Evolutionary conservation across 768 basidiomycete genomes (phyloP), one percentile per base, ranked within the genome.

Genomic region (Phallus indusiatus): DNA sequence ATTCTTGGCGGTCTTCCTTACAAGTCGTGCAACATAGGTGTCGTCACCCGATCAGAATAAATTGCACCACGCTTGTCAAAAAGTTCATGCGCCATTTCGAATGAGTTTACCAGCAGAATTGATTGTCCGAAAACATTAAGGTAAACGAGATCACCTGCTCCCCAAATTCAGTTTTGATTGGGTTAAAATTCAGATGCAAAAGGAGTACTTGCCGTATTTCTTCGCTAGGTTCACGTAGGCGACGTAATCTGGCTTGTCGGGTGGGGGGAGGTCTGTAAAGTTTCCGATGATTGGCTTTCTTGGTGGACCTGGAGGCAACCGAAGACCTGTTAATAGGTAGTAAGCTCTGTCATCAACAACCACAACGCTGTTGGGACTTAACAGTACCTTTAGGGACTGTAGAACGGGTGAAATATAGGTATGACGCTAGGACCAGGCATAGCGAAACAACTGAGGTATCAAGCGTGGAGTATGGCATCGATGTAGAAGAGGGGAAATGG

Each of bases 11-110:
- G 37, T 24, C 56, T 12, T 49, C 7, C 2, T 28, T 28, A 59
- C 57, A 59, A 42, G 7, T 52, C 57, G n/a, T 28, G 49, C 22
- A 59, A 1, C 47, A 59, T 52, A 7, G 37, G 17, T 2, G 68
- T 66, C 14, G 18, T 22, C 4, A 47, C 47, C 34, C 65, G 66
- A 47, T 72, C 68, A 7, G 71, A 70, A 49, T 71, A 71, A 46
- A 66, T 63, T 20, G 33, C 18, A 0, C 67, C 69, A 12, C 68
- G 61, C 10, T 60, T 63, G 0, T 72, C 71, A 14, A 71, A 57
- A 5, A 71, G 61, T 0, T 69, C 70, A 24, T 61, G 60, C 18
- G 71, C 70, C 46, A 68, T 46, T 37, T 65, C 63, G 20, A 61
- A 53, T n/a, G 67, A 67, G 62, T 62, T 71, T 9, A 71, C 59